Base-by-base conservation (phyloP, 129 eudicot species). In the Artemisia tridentata region DNA sequence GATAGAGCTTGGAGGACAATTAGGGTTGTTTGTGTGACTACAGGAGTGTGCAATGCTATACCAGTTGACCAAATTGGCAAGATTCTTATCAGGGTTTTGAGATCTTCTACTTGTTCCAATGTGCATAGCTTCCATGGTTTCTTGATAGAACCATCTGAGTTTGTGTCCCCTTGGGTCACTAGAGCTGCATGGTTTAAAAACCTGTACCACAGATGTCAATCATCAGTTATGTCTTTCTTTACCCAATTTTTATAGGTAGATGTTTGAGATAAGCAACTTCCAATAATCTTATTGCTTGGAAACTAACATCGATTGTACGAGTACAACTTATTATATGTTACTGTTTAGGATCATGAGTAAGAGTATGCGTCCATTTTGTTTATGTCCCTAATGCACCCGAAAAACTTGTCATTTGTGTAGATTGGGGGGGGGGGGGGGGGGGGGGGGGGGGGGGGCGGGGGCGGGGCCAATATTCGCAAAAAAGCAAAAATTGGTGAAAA, bases 1-100 rank as follows among this genome's bases (percentile, higher is more conserved):
- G 84, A 68, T 62, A 86, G 67, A 38, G 88, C 88, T 80, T 86
- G 90, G 59, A 86, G 95, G 74, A 86, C 75, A 0, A 80, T 31
- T 4, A 90, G 43, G 78, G 85, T 84, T 41, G 61, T 46, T 46
- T 78, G 86, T 63, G 72, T 76, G 48, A 78, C 88, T 15, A 90
- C 66, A 1, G 93, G 85, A 54, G 85, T 79, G 76, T 73, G 53
- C 27, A 86, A 27, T 20, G 86, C 71, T 13, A 90, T 83, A 46
- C 86, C 80, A 0, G 85, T 58, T 29, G 90, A 75, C 86, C 90
- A 84, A 3, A 84, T 38, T 72, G 89, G 83, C 3, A 78, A 63
- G 58, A 81, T 75, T 81, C 61, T 85, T 25, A 81, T 63, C 8
- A 85, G 66, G 29, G 64, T 78, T 70, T 84, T 84, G 43, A 84